Percentiles rank a stretch among this genome's conserved stretches.
Evolutionary conservation across 805 yeast species (phyloP).

Genomic region (Wickerhamomyces ciferrii): DNA sequence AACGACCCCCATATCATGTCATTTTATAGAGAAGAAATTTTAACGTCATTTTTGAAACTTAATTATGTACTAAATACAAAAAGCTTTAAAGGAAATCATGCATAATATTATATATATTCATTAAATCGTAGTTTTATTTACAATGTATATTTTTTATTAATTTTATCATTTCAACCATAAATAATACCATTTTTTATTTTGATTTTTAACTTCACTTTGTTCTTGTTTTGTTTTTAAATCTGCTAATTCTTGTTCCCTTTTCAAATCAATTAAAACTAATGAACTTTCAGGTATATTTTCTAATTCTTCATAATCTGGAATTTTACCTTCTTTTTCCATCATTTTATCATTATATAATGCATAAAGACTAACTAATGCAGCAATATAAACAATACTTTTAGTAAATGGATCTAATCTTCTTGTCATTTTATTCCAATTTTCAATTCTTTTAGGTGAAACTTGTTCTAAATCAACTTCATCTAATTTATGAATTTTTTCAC

Average conservation of each 20-base stretch:
- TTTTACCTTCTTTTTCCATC: constrained; percentile 33
- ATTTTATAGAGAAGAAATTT: neutral
- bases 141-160: neutral
- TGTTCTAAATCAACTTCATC: constrained; percentile 35
- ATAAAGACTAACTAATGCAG: constrained; percentile 39
- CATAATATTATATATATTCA: neutral
- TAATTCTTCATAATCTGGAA: constrained; percentile 4
- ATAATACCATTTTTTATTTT: constrained; percentile 19
- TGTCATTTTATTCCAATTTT: constrained; percentile 39
- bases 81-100: neutral
- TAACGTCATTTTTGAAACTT: neutral
- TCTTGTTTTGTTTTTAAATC: constrained; percentile 4
- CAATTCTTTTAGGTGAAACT: constrained; percentile 37
- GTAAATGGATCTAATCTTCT: constrained; percentile 53
- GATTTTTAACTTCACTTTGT: constrained; percentile 1
- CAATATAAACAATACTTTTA: constrained; percentile 44
- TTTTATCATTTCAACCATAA: constrained; percentile 18
- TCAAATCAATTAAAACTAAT: constrained; percentile 32
- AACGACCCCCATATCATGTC: neutral
- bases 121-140: neutral
- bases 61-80: neutral
- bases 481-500: constrained; percentile 24
- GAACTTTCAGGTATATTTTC: constrained; percentile 33
- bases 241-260: constrained; percentile 12
- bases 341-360: constrained; percentile 54